Conservation (phyloP, 257 asterid genomes). For the Capsicum rhomboideum region DNA sequence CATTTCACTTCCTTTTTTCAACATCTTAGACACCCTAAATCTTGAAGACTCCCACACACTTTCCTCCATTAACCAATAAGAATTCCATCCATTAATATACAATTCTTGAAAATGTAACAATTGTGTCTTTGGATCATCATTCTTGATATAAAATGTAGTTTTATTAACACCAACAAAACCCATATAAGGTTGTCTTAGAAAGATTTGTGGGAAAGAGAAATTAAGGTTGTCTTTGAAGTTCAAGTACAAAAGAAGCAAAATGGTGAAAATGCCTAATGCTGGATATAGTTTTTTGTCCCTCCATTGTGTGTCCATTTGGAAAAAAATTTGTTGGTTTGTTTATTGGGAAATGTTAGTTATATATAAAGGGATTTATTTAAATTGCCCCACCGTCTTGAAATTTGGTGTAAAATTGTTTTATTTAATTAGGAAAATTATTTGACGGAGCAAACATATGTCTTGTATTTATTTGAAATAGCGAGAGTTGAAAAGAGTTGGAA, state of each 20-base stretch:
- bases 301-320: slow-evolving; percentile 32
- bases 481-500: too few relatives aligned
- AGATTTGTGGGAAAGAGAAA: slow-evolving; percentile 17
- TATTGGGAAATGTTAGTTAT: background rate
- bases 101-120: slow-evolving; percentile 2
- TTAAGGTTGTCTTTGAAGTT: slow-evolving; percentile 19
- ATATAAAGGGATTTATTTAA: background rate
- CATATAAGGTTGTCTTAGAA: slow-evolving; percentile 28
- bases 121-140: background rate
- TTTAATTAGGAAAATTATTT: too few relatives aligned
- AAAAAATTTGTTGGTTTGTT: background rate
- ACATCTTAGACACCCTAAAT: slow-evolving; percentile 40
- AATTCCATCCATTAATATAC: slow-evolving; percentile 57
- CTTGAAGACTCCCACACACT: slow-evolving; percentile 25
- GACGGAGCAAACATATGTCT: background rate
- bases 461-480: background rate
- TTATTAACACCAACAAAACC: slow-evolving; percentile 41
- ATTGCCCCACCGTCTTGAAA: background rate
- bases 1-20: slow-evolving; percentile 37
- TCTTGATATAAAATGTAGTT: slow-evolving; percentile 37
- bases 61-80: slow-evolving; percentile 57
- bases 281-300: slow-evolving; percentile 29
- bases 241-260: slow-evolving; percentile 21
- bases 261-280: slow-evolving; percentile 19
- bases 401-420: background rate